Conservation (phyloP, 495 filamentous ascomycete species). For the Xylaria telfairii region DNA sequence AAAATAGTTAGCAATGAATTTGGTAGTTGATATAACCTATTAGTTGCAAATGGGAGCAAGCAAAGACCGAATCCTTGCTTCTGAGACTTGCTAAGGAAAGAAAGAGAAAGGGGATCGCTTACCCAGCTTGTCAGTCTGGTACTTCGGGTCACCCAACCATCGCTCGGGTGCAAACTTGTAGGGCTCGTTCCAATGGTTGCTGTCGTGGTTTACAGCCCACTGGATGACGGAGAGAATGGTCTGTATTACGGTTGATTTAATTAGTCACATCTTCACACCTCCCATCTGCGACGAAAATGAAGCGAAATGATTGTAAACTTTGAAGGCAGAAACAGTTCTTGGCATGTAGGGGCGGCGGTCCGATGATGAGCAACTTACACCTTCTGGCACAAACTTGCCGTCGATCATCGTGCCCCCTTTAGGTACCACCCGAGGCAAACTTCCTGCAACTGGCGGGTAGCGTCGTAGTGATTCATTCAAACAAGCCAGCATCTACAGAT, state of each 20-base stretch:
- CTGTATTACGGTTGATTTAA: neutral
- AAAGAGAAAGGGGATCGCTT: neutral
- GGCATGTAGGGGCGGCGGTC: neutral
- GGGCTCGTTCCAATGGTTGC: constrained; percentile 48
- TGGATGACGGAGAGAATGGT: constrained; percentile 55
- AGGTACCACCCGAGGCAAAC: constrained; percentile 52
- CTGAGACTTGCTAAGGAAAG: neutral
- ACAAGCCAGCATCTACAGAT: constrained; percentile 52
- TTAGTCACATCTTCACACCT: neutral
- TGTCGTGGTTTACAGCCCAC: constrained; percentile 50
- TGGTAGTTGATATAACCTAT: neutral
- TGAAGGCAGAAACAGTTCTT: neutral
- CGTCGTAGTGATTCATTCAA: constrained; percentile 64
- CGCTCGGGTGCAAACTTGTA: constrained; percentile 57
- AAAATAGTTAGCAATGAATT: neutral
- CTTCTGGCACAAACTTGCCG: constrained; percentile 53
- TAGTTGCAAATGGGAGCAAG: neutral
- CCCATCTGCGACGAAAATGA: neutral
- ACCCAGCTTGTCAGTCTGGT: constrained; percentile 46
- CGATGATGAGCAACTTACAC: constrained; percentile 17
- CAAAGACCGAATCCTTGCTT: neutral
- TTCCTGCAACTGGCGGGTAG: constrained; percentile 61
- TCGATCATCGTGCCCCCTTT: constrained; percentile 52
- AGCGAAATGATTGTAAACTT: neutral
- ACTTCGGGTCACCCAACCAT: constrained; percentile 47